These are phyloP conservation scores for Yarrowia porcina DNA, from an alignment of 805 yeast genomes.

Conservation along the genomic window DNA sequence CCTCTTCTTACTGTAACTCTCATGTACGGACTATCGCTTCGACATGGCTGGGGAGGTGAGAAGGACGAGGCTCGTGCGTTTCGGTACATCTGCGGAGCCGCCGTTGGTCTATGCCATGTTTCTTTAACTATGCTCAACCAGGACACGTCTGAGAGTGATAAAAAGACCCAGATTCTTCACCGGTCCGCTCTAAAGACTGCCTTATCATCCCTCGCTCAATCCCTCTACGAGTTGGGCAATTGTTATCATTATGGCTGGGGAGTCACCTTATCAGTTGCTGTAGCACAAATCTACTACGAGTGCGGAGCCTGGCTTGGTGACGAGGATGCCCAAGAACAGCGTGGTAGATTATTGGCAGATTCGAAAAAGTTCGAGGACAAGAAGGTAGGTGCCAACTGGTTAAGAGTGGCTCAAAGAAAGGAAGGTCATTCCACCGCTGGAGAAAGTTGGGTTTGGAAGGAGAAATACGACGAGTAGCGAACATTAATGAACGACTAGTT, in stretches of 20 bases:
- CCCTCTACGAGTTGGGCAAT: conserved; percentile 2
- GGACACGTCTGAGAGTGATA: neutral
- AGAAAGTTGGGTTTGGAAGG: conserved; percentile 25
- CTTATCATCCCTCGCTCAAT: neutral
- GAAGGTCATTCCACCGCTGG: conserved; percentile 19
- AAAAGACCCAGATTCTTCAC: neutral
- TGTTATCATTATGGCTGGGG: conserved; percentile 23
- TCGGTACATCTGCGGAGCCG: neutral
- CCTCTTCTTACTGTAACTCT: conserved; percentile 2
- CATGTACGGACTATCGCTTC: conserved; percentile 1
- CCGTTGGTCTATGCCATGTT: neutral
- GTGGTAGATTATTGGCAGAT: neutral
- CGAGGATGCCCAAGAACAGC: conserved; percentile 23
- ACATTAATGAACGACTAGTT: too few relatives aligned
- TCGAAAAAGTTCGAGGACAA: conserved; percentile 17
- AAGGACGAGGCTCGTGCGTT: neutral
- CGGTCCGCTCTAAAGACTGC: neutral
- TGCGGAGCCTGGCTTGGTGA: conserved; percentile 16
- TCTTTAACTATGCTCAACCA: neutral
- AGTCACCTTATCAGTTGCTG: neutral
- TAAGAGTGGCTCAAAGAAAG: conserved; percentile 1
- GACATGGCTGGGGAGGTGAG: conserved; percentile 23
- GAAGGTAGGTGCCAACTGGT: conserved; percentile 9
- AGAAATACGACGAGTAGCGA: conserved; percentile 12
- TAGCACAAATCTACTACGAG: conserved; percentile 18